Conservation (phyloP, 2,329 filamentous ascomycete genomes). For the Diaporthe vaccinii region DNA sequence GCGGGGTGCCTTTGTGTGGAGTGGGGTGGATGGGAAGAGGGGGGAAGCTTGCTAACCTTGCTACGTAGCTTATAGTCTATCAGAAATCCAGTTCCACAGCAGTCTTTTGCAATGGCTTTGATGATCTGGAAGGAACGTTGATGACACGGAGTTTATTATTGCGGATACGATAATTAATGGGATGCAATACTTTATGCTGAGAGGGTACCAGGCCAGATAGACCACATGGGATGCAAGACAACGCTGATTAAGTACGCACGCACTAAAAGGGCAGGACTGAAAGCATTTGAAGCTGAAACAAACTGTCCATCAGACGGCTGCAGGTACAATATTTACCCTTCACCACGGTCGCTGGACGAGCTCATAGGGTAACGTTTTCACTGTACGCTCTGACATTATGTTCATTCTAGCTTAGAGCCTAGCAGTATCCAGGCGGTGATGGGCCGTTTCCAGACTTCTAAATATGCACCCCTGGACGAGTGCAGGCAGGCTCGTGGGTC, state of each 20-base stretch:
- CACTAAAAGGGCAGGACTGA: background rate
- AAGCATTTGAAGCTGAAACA: constrained; percentile 3
- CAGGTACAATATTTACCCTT: constrained; percentile 5
- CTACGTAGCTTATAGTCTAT: background rate
- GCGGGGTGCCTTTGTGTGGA: constrained; percentile 1
- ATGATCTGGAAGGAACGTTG: background rate
- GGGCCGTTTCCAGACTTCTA: background rate
- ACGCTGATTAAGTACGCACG: background rate
- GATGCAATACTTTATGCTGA: background rate
- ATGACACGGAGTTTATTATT: background rate
- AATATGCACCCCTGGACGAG: background rate
- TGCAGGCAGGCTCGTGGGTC: constrained; percentile 15
- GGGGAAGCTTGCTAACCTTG: background rate
- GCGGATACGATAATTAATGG: no score
- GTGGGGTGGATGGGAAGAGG: background rate
- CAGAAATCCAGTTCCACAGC: background rate
- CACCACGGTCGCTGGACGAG: background rate
- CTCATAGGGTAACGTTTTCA: background rate
- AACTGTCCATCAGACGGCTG: background rate
- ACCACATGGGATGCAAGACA: background rate
- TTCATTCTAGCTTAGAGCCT: background rate
- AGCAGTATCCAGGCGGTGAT: background rate
- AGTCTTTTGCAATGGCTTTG: background rate
- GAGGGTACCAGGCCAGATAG: background rate
- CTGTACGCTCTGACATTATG: background rate